Conservation (phyloP, 202 grass and related monocot species). For the Alloteropsis angusta region DNA sequence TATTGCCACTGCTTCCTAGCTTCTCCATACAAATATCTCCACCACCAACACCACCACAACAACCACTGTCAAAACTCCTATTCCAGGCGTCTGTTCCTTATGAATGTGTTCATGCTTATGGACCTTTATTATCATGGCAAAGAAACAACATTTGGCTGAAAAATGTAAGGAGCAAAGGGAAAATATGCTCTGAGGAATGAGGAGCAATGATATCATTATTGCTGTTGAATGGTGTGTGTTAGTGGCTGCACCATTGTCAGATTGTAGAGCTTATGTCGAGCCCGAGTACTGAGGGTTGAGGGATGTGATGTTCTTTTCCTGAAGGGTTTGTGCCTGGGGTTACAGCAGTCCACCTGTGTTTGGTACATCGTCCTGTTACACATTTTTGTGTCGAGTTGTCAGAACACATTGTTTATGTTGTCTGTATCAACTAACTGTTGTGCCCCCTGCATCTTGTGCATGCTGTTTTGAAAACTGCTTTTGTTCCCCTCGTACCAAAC, state of each 20-base stretch:
- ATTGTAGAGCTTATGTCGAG: constrained; percentile 26
- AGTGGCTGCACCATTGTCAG: neutral
- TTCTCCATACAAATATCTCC: constrained; percentile 18
- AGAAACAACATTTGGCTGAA: constrained; percentile 1
- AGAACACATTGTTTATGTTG: constrained; percentile 18
- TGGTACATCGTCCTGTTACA: constrained; percentile 22
- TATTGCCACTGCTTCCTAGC: constrained; percentile 24
- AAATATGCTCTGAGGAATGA: neutral
- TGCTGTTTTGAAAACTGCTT: neutral
- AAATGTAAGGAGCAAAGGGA: constrained; percentile 5
- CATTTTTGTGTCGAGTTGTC: constrained; percentile 34
- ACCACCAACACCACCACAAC: neutral
- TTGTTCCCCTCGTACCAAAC: neutral
- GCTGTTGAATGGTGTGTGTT: constrained; percentile 23
- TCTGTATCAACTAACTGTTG: neutral
- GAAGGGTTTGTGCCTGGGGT: constrained; percentile 19
- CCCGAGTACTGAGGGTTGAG: constrained; percentile 28
- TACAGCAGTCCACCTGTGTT: constrained; percentile 27
- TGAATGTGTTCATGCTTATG: constrained; percentile 23
- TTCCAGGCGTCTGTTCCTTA: constrained; percentile 25
- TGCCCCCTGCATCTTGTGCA: neutral
- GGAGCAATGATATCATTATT: constrained; percentile 14
- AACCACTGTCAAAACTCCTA: neutral
- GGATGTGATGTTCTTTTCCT: constrained; percentile 26
- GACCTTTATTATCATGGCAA: neutral